phyloP scores from a whole-genome alignment of 1,284 basidiomycete species.

The Microbotryum lychnidis-dioicae region DNA sequence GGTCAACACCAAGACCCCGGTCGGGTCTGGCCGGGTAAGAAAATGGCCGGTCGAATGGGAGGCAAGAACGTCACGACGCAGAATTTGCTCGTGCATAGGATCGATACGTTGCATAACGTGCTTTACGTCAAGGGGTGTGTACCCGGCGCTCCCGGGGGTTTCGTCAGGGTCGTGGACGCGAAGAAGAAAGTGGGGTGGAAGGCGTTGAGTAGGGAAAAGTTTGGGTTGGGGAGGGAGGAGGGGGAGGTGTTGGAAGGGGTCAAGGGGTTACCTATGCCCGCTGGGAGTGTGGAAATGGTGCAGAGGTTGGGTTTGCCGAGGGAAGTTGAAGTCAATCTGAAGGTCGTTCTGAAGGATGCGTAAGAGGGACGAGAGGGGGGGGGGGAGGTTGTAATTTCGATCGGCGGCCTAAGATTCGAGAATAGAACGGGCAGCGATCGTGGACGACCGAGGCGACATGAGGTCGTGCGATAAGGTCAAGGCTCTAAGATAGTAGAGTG shows the following conservation, averaged over 20 bases:
- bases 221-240: slow-evolving; percentile 26
- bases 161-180: slow-evolving; percentile 59
- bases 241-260: slow-evolving; percentile 63
- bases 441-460: no score
- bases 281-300: slow-evolving; percentile 73
- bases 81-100: slow-evolving; percentile 40
- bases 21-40: slow-evolving; percentile 58
- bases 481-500: no score
- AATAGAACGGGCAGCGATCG: no score
- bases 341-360: neutral
- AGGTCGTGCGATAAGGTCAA: no score
- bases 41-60: slow-evolving; percentile 95
- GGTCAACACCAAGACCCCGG: slow-evolving; percentile 68
- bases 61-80: slow-evolving; percentile 62
- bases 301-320: slow-evolving; percentile 37
- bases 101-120: slow-evolving; percentile 64
- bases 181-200: slow-evolving; percentile 68
- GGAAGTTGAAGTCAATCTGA: slow-evolving; percentile 17
- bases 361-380: neutral
- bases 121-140: slow-evolving; percentile 66
- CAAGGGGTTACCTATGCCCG: slow-evolving; percentile 79
- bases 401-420: no score
- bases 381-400: neutral
- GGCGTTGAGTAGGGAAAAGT: slow-evolving; percentile 46
- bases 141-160: slow-evolving; percentile 48